These are phyloP conservation scores for Escallonia rubra DNA, from an alignment of 129 eudicot species.

Conservation along the genomic window DNA sequence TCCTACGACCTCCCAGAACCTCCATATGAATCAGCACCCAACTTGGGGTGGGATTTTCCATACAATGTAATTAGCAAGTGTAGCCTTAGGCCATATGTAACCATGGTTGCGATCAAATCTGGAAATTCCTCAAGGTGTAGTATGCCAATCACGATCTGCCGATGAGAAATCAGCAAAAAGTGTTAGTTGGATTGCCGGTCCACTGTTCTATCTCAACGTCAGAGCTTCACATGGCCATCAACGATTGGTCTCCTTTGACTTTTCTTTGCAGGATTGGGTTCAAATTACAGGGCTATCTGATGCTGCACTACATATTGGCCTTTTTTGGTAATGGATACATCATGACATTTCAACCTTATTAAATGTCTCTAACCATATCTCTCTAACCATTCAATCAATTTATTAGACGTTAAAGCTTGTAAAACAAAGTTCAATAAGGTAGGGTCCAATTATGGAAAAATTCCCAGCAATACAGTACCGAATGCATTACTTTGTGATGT, in stretches of 20 bases:
- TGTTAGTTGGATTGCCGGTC: not conserved
- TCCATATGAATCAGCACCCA: slow-evolving; percentile 7
- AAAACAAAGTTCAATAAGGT: no score
- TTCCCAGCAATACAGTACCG: no score
- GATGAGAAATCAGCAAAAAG: slow-evolving; percentile 1
- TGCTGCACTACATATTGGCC: not conserved
- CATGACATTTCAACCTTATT: no score
- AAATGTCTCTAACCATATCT: no score
- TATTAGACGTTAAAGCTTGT: no score
- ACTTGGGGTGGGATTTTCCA: not conserved
- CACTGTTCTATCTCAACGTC: not conserved
- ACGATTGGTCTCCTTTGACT: slow-evolving; percentile 9
- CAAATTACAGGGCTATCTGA: slow-evolving; percentile 14
- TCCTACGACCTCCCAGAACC: slow-evolving; percentile 19
- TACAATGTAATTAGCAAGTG: not conserved
- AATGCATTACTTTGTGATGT: no score
- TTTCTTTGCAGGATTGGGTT: slow-evolving; percentile 5
- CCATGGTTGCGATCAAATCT: no score
- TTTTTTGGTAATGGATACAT: not conserved
- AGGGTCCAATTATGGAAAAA: no score
- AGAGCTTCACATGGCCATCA: slow-evolving; percentile 5
- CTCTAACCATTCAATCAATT: no score
- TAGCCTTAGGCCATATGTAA: not conserved
- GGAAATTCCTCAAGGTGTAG: slow-evolving; percentile 9
- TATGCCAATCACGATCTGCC: slow-evolving; percentile 2